Evolutionary conservation across 306 rosid species (phyloP).

Genomic region (Cucumis cinereus): DNA sequence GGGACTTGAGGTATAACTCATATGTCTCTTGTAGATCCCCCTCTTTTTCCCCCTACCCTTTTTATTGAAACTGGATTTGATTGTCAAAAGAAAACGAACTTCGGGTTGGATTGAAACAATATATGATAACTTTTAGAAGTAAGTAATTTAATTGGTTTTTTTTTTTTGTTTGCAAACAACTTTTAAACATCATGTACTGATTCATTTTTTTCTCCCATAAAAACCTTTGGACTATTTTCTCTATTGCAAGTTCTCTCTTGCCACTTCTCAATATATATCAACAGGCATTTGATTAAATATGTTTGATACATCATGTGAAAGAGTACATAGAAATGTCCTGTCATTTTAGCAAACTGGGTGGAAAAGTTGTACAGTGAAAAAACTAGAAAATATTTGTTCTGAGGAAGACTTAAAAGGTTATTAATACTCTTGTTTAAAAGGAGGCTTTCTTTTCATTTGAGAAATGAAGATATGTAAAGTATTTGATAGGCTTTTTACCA

Average conservation of each 20-base stretch:
- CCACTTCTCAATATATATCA: neutral
- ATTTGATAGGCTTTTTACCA: neutral
- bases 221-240: neutral
- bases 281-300: neutral
- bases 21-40: neutral
- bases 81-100: neutral
- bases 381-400: neutral
- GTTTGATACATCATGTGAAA: too few species aligned
- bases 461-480: neutral
- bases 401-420: neutral
- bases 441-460: neutral
- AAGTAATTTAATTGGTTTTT: neutral
- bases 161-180: neutral
- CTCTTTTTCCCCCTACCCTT: neutral
- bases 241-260: neutral
- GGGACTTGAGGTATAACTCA: conserved; percentile 30
- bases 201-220: neutral
- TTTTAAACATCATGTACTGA: neutral
- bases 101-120: neutral
- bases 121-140: neutral
- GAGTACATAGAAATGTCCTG: too few species aligned
- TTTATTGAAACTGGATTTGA: neutral
- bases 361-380: neutral
- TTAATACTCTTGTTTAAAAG: neutral
- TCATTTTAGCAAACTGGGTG: too few species aligned